Conservation (phyloP, 345 rosid species). For the Acer negundo region DNA sequence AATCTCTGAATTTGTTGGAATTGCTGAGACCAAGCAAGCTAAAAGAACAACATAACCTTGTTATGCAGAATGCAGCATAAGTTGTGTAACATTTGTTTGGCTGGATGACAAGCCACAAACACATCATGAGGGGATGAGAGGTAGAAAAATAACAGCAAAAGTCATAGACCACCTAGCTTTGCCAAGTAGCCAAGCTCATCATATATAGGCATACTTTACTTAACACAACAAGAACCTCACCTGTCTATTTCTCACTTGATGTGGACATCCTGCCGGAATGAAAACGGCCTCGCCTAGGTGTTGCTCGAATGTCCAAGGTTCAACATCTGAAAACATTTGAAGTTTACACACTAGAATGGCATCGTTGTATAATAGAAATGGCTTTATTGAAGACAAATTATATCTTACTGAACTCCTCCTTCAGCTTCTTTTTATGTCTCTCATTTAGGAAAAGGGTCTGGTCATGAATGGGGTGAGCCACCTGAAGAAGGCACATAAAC, state of each 20-base stretch:
- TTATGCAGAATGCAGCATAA: not conserved
- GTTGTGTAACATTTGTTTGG: not conserved
- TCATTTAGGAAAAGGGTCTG: constrained; percentile 52
- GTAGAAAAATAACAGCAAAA: not conserved
- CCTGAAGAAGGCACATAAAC: constrained; percentile 35
- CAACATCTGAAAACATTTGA: constrained; percentile 41
- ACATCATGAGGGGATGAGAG: not conserved
- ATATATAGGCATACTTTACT: constrained; percentile 2
- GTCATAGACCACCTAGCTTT: not conserved
- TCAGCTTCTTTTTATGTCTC: constrained; percentile 55
- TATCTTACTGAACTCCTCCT: constrained; percentile 58
- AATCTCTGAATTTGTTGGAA: not conserved
- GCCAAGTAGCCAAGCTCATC: not conserved
- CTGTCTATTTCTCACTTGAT: constrained; percentile 64
- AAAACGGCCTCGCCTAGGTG: constrained; percentile 61
- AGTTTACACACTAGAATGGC: constrained; percentile 4
- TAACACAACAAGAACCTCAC: constrained; percentile 24
- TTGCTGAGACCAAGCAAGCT: not conserved
- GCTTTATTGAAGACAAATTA: not conserved
- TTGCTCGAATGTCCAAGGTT: constrained; percentile 68
- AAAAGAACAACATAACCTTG: not conserved
- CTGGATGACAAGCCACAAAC: constrained; percentile 5
- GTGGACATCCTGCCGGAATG: constrained; percentile 68
- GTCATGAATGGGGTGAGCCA: constrained; percentile 62
- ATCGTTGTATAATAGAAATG: constrained; percentile 11